Evolutionary conservation across 306 rosid species (phyloP).

Genomic region (Rosa rugosa): DNA sequence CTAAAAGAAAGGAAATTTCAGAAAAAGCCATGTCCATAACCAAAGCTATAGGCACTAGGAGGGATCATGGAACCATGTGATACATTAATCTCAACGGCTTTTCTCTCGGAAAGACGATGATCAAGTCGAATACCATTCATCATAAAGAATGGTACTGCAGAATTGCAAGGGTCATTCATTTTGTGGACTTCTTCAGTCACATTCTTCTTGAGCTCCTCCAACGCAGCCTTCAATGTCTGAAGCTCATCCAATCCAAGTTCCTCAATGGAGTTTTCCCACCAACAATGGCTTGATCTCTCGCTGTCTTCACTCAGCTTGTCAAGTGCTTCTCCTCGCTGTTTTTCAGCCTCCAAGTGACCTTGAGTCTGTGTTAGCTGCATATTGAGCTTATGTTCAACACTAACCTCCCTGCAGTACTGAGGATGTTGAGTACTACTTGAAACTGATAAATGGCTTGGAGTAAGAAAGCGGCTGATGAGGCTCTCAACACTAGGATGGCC

Average conservation of each 20-base stretch:
- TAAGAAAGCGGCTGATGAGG: neutral
- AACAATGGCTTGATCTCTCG: neutral
- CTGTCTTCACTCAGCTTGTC: slow-evolving; percentile 4
- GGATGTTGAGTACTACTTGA: neutral
- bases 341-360: slow-evolving; percentile 5
- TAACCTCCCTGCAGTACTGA: neutral
- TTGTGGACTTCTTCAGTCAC: neutral
- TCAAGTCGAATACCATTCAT: neutral
- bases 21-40: neutral
- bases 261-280: slow-evolving; percentile 11
- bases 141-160: neutral
- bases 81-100: neutral
- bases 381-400: neutral
- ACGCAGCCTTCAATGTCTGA: neutral
- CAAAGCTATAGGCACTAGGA: slow-evolving; percentile 1
- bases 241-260: slow-evolving; percentile 12
- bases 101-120: neutral
- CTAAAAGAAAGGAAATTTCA: neutral
- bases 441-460: neutral
- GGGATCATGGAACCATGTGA: neutral
- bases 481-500: neutral
- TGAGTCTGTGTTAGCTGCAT: neutral
- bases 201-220: slow-evolving; percentile 14
- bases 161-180: slow-evolving; percentile 1
- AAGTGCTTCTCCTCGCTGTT: slow-evolving; percentile 2